phyloP scores from a whole-genome alignment of 1,284 basidiomycete genomes.

The Austroboletus niveus region DNA sequence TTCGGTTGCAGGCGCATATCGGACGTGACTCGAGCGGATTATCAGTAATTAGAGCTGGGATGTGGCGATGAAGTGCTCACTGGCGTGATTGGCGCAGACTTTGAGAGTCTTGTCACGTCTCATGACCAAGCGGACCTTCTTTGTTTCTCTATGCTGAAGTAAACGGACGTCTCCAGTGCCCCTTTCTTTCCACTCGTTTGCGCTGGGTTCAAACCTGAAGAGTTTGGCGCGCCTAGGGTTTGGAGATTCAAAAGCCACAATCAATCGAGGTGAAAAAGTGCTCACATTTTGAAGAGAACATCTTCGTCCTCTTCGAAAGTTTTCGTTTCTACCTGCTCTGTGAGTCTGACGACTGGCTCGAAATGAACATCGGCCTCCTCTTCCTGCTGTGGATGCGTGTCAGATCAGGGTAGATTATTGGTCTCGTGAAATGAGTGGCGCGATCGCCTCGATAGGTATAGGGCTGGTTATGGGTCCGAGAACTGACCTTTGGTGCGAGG shows the following conservation, averaged over 20 bases:
- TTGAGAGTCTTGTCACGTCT: constrained; percentile 99
- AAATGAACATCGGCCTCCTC: constrained; percentile 91
- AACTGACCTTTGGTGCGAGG: constrained; percentile 65
- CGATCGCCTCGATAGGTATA: constrained; percentile 29
- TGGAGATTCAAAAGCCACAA: constrained; percentile 15
- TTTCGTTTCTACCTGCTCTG: constrained; percentile 94
- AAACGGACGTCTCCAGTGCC: constrained; percentile 92
- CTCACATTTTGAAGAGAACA: constrained; percentile 94
- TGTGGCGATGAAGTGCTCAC: constrained; percentile 52
- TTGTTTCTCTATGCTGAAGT: constrained; percentile 83
- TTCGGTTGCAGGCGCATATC: constrained; percentile 98
- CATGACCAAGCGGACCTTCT: constrained; percentile 97
- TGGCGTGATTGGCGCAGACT: constrained; percentile 97
- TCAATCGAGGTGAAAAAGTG: constrained; percentile 20
- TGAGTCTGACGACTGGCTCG: constrained; percentile 96
- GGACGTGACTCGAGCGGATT: constrained; percentile 58
- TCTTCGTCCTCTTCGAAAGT: constrained; percentile 96
- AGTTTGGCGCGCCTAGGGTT: constrained; percentile 90
- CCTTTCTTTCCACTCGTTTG: constrained; percentile 96
- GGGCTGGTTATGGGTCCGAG: constrained; percentile 3
- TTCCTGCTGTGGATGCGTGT: constrained; percentile 47
- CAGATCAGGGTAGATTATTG: constrained; percentile 27
- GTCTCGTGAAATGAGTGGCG: constrained; percentile 28
- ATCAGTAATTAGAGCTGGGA: not conserved
- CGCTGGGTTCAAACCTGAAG: constrained; percentile 86